Evolutionary conservation across 2,329 filamentous ascomycete species (phyloP), one percentile per base, ranked within the genome.

Genomic region (Exophiala bonariae): DNA sequence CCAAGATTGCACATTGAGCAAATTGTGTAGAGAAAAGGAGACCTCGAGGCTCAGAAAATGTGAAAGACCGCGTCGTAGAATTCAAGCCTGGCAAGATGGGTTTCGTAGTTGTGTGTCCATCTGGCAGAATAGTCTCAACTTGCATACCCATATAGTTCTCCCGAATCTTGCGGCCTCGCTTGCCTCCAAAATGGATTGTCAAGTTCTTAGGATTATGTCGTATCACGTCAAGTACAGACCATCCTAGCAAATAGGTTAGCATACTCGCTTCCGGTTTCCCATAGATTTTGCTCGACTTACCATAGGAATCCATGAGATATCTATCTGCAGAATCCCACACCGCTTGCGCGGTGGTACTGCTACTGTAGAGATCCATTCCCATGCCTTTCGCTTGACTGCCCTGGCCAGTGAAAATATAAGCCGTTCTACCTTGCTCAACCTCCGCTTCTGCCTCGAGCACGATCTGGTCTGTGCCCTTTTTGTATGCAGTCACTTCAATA

Each of bases 301-400:
- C 67, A 51, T 62, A 67, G 54, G 52, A 60, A 6, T 63, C 58
- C 5, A 61, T 50, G 33, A 68, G 65, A 45, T 63, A 59, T 17
- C 50, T 60, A 47, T 72, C 68, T 4, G 61, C 66, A 16, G 48
- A 41, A 46, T 68, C 69, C 69, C 69, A 72, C 4, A 70, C 54
- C 3, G 46, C 49, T 28, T 55, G 55, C 2, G 68, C 67, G 10
- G 60, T 60, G 8, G 59, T 17, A 18, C 59, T 65, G 1, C 49
- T 52, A 10, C 55, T 61, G 39, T 72, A 72, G n/a, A 73, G 54
- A n/a, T 65, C 64, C 68, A 72, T 72, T 1, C 70, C 70, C 70
- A 73, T 73, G 8, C 57, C 59, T 13, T 60, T 49, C 36, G 62
- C 59, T 48, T 72, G 69, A 30, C 62, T 66, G 4, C 70, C 70